These are phyloP conservation scores for Zasmidium cellare DNA, from an alignment of 2,329 filamentous ascomycete species.

Conservation along the genomic window DNA sequence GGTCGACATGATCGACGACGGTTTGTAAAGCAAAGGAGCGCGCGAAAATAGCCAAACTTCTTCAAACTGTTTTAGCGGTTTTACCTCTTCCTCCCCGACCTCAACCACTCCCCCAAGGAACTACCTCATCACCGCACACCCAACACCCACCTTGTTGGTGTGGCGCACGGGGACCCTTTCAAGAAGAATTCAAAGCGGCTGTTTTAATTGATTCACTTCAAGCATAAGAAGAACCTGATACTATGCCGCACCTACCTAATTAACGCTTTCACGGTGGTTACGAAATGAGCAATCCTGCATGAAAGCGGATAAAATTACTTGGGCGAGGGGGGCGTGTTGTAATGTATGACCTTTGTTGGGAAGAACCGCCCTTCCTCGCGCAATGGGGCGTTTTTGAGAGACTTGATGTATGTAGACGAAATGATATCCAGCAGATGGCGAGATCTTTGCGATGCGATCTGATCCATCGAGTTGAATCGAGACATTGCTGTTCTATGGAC, in stretches of 20 bases:
- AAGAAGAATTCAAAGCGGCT: background rate
- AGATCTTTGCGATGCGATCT: too few species aligned
- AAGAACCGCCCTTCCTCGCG: too few species aligned
- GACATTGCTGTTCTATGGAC: background rate
- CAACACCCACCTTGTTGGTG: too few species aligned
- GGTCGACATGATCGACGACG: constrained; percentile 56
- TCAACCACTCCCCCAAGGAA: background rate
- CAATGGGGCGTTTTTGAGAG: too few species aligned
- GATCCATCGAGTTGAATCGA: background rate
- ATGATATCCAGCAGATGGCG: background rate
- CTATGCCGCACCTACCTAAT: background rate
- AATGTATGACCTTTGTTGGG: background rate
- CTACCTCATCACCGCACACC: too few species aligned
- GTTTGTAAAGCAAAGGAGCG: constrained; percentile 43
- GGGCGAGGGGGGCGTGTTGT: background rate
- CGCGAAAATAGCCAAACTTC: background rate
- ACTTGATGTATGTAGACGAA: background rate
- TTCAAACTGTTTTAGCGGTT: background rate
- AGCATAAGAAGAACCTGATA: background rate
- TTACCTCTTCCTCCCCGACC: background rate
- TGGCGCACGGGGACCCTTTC: too few species aligned
- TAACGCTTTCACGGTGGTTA: background rate
- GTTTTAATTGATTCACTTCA: background rate
- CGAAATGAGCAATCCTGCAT: background rate
- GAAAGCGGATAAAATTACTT: background rate